Evolutionary conservation across 1,284 basidiomycete genomes (phyloP), one percentile per base, ranked within the genome.

Genomic region (Rhodotorula glutinis): DNA sequence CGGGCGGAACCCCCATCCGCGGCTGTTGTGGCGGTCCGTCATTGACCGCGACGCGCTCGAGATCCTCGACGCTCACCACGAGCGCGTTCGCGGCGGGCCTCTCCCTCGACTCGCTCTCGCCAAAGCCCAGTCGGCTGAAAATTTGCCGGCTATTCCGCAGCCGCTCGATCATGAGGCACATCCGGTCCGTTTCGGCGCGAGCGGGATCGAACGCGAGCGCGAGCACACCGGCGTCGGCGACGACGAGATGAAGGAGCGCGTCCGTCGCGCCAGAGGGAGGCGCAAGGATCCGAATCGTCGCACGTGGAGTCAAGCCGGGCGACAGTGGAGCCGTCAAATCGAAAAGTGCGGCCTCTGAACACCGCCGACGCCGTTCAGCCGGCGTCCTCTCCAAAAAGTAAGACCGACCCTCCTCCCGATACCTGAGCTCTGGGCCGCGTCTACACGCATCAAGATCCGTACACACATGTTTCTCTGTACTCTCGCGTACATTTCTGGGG

Each of bases 301-400:
- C 53, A 60, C 53, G 9, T 61, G 66, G 51, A 65, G 63, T 43
- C 49, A 53, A 17, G 69, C 65, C 25, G 69, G 69, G 9, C 60
- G 61, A 38, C 61, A 49, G 49, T 71, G 69, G 69, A 68, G 66
- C 27, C 60, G 61, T 25, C 60, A 62, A n/a, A 56, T 71, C 17
- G 69, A 71, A 40, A 53, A 57, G 41, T 63, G 66, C 47, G 69
- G 69, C 16, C 58, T 71, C 8, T 71, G 47, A n/a, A 61, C 10
- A 25, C 4, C 25, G 2, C 21, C 33, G 33, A 11, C 33, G n/a
- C n/a, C n/a, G n/a, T n/a, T n/a, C n/a, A n/a, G n/a, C n/a, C n/a
- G n/a, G n/a, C n/a, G n/a, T n/a, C n/a, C n/a, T n/a, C n/a, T n/a
- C n/a, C n/a, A n/a, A n/a, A n/a, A n/a, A n/a, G n/a, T n/a, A n/a